These are phyloP conservation scores for Xylaria venustula DNA, from an alignment of 495 filamentous ascomycete species.

Conservation along the genomic window DNA sequence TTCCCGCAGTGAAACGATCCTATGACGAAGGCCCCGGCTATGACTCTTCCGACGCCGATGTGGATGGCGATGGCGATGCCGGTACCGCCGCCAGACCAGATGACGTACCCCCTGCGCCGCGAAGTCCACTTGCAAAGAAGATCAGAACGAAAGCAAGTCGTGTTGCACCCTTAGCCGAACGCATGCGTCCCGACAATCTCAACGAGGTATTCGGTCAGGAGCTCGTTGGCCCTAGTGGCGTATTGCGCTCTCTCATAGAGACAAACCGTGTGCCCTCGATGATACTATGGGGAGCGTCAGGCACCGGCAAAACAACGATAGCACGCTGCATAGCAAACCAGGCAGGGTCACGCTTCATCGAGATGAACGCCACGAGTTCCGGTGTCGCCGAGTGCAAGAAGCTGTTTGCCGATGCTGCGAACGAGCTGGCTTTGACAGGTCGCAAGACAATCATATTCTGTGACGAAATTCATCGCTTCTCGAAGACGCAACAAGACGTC, in stretches of 20 bases:
- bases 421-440: slow-evolving; percentile 77
- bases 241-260: slow-evolving; percentile 88
- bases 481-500: slow-evolving; percentile 90
- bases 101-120: slow-evolving; percentile 11
- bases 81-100: slow-evolving; percentile 21
- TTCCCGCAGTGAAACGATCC: slow-evolving; percentile 37
- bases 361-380: slow-evolving; percentile 90
- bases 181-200: slow-evolving; percentile 82
- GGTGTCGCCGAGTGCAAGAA: slow-evolving; percentile 95
- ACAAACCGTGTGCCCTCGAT: slow-evolving; percentile 85
- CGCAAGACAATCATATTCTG: slow-evolving; percentile 95
- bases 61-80: slow-evolving; percentile 10
- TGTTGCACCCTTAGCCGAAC: slow-evolving; percentile 84
- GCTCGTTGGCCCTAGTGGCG: slow-evolving; percentile 77
- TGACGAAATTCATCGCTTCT: slow-evolving; percentile 95
- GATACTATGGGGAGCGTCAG: slow-evolving; percentile 91
- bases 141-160: slow-evolving; percentile 62
- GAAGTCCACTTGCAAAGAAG: slow-evolving; percentile 50
- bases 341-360: slow-evolving; percentile 81
- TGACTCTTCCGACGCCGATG: slow-evolving; percentile 22
- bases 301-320: slow-evolving; percentile 96
- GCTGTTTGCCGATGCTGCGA: slow-evolving; percentile 81
- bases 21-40: slow-evolving; percentile 45
- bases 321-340: slow-evolving; percentile 85
- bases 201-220: slow-evolving; percentile 92